Percentiles rank a stretch among this genome's conserved stretches.
These are phyloP conservation scores for Acacia confusa DNA, from an alignment of 306 rosid genomes.

Conservation along the genomic window DNA sequence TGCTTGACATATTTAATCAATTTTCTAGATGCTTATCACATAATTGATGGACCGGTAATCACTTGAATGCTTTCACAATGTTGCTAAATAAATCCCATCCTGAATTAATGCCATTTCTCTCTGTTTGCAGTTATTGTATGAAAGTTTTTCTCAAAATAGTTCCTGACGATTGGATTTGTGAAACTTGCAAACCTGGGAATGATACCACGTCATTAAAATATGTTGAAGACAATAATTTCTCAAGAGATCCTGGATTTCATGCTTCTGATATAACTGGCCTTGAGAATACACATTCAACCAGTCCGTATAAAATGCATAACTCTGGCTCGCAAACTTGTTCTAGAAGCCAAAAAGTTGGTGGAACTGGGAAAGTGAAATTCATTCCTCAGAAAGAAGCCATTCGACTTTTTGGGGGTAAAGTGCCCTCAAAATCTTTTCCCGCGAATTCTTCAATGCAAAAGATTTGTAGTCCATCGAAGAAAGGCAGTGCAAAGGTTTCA, in stretches of 20 bases:
- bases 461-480: constrained; percentile 23
- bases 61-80: neutral
- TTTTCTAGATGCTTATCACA: neutral
- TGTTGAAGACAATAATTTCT: neutral
- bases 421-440: constrained; percentile 6
- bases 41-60: neutral
- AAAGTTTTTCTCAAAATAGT: neutral
- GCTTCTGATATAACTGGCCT: neutral
- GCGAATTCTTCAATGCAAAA: neutral
- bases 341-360: constrained; percentile 33
- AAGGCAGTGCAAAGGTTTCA: constrained; percentile 11
- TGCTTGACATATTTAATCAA: neutral
- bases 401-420: constrained; percentile 34
- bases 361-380: constrained; percentile 58
- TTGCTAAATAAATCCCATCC: constrained; percentile 18
- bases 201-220: constrained; percentile 2
- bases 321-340: constrained; percentile 28
- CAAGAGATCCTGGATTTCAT: neutral
- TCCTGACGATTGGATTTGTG: constrained; percentile 62
- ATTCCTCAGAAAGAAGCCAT: constrained; percentile 60
- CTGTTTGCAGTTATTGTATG: constrained; percentile 71
- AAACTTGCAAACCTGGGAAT: constrained; percentile 35
- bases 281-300: neutral
- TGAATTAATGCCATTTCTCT: constrained; percentile 24
- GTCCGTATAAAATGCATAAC: constrained; percentile 17